Conservation (phyloP, 169 alveolate species). For the Plasmodium knowlesi region DNA sequence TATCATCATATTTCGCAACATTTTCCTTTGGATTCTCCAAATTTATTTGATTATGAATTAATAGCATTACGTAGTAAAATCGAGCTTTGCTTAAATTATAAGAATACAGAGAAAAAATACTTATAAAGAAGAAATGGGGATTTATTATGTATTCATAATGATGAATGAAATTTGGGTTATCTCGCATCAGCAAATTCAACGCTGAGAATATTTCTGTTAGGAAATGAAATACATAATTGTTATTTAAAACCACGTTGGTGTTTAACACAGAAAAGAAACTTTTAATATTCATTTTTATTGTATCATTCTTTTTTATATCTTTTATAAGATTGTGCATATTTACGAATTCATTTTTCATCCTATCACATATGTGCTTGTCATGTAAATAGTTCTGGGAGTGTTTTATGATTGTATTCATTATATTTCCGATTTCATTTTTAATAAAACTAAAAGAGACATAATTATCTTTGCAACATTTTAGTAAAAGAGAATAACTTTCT, state of each 20-base stretch:
- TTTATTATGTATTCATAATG: constrained; percentile 37
- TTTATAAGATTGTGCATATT: constrained; percentile 46
- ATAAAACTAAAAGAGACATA: constrained; percentile 63
- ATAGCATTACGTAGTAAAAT: constrained; percentile 60
- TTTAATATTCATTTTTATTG: constrained; percentile 34
- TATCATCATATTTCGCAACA: constrained; percentile 42
- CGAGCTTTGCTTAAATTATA: constrained; percentile 69
- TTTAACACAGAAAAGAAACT: constrained; percentile 20
- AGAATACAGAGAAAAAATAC: constrained; percentile 61
- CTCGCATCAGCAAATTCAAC: constrained; percentile 30
- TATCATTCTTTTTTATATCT: constrained; percentile 60
- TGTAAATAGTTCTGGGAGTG: constrained; percentile 42
- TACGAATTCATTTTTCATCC: constrained; percentile 53
- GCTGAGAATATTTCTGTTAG: constrained; percentile 67
- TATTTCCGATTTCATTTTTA: constrained; percentile 59
- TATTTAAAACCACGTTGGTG: constrained; percentile 40
- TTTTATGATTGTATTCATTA: constrained; percentile 35
- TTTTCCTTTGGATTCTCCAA: constrained; percentile 3
- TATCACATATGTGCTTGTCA: constrained; percentile 36
- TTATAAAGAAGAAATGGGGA: constrained; percentile 59
- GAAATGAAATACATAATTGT: constrained; percentile 63
- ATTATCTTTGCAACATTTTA: constrained; percentile 69
- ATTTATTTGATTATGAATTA: constrained; percentile 44
- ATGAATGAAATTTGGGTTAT: constrained; percentile 37
- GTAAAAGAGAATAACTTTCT: constrained; percentile 32